A percentile compares a stretch with the other conserved stretches of the same genome.
Conservation (phyloP, 2,329 filamentous ascomycete genomes). For the Aspergillus jensenii region DNA sequence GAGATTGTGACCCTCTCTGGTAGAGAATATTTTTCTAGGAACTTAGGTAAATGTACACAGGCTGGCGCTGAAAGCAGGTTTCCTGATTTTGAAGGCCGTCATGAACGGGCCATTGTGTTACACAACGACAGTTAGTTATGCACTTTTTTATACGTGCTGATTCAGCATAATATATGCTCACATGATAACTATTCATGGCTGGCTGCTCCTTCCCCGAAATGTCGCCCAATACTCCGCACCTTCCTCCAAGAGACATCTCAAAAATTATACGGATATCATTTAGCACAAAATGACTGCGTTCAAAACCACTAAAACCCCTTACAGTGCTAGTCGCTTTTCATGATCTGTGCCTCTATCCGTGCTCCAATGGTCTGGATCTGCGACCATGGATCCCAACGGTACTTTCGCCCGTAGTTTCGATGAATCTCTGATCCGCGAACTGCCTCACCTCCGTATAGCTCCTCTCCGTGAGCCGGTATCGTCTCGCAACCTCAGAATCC, state of each 20-base stretch:
- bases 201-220: neutral
- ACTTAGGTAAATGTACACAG: neutral
- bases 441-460: slow-evolving; percentile 47
- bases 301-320: neutral
- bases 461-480: slow-evolving; percentile 49
- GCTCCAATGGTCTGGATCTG: slow-evolving; percentile 14
- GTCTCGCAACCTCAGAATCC: slow-evolving; percentile 40
- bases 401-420: slow-evolving; percentile 37
- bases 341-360: slow-evolving; percentile 8
- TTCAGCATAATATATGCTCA: slow-evolving; percentile 1
- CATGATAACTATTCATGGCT: neutral
- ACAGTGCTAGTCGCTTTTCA: slow-evolving; percentile 5
- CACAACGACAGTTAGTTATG: neutral
- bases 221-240: too few species aligned
- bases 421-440: slow-evolving; percentile 43
- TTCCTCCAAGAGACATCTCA: neutral
- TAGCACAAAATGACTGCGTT: slow-evolving; percentile 1
- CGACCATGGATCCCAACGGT: slow-evolving; percentile 33
- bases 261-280: neutral
- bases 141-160: slow-evolving; percentile 3
- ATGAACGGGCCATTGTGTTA: neutral
- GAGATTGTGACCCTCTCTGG: neutral
- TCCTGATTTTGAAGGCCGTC: neutral
- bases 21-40: neutral
- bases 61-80: neutral